These are phyloP conservation scores for Hymenoscyphus salicellus DNA, from an alignment of 2,329 filamentous ascomycete genomes.

Conservation along the genomic window DNA sequence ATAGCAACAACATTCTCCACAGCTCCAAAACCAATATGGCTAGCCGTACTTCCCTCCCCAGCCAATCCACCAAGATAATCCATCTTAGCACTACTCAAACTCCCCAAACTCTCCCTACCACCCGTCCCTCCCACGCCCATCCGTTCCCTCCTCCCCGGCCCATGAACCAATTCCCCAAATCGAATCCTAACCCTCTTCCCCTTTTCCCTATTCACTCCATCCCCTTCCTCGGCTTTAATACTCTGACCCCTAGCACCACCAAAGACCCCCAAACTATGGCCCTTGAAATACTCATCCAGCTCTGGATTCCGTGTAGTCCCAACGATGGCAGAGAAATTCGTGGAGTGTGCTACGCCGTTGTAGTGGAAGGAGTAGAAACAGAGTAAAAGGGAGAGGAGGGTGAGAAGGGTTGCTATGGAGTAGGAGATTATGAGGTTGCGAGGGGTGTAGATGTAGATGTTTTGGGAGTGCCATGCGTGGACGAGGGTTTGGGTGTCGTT, in stretches of 20 bases:
- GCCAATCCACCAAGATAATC: neutral
- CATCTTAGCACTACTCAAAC: neutral
- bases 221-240: too few species aligned
- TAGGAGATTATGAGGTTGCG: neutral
- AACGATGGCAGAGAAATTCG: slow-evolving; percentile 1
- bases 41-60: neutral
- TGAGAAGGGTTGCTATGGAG: neutral
- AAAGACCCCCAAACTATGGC: neutral
- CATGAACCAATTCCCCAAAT: neutral
- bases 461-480: neutral
- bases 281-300: neutral
- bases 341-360: slow-evolving; percentile 3
- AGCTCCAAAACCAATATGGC: neutral
- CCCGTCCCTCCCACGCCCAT: neutral
- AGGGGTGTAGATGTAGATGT: neutral
- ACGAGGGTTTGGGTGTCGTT: neutral
- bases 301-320: neutral
- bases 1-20: neutral
- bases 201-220: neutral
- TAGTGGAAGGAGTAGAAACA: slow-evolving; percentile 2
- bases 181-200: neutral
- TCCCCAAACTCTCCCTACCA: neutral
- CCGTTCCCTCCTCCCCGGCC: neutral
- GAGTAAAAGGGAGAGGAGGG: neutral
- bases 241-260: neutral